Evolutionary conservation across 2,329 filamentous ascomycete species (phyloP).

Genomic region (Rugonectria rugulosa): DNA sequence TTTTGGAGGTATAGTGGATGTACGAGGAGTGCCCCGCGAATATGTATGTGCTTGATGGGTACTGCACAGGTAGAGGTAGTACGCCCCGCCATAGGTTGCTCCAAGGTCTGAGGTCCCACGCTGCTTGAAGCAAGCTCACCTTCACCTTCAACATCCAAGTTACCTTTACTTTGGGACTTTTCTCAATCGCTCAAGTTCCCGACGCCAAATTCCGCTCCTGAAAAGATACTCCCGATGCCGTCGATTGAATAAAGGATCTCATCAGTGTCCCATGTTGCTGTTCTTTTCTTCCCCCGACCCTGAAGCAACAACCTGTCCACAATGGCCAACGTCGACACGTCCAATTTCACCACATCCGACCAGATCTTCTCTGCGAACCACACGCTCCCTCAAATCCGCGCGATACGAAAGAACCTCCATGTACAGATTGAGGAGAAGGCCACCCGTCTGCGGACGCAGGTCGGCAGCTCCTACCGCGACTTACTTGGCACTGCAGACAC

Average conservation of each 20-base stretch:
- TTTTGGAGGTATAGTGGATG: no score
- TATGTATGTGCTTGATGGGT: no score
- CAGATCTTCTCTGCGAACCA: slow-evolving; percentile 63
- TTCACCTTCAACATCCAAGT: slow-evolving; percentile 19
- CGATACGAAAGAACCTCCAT: slow-evolving; percentile 68
- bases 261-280: not conserved
- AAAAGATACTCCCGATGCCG: slow-evolving; percentile 18
- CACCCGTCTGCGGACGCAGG: slow-evolving; percentile 67
- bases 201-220: slow-evolving; percentile 1
- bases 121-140: slow-evolving; percentile 33
- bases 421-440: slow-evolving; percentile 69
- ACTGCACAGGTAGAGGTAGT: slow-evolving; percentile 25
- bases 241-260: slow-evolving; percentile 3
- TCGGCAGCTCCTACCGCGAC: slow-evolving; percentile 80
- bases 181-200: slow-evolving; percentile 7
- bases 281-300: slow-evolving; percentile 4
- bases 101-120: slow-evolving; percentile 33
- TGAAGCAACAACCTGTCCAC: slow-evolving; percentile 25
- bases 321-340: slow-evolving; percentile 56
- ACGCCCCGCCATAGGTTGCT: slow-evolving; percentile 32
- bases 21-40: no score
- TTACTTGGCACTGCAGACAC: slow-evolving; percentile 90
- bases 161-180: slow-evolving; percentile 6
- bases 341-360: slow-evolving; percentile 56
- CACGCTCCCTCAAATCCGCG: slow-evolving; percentile 69